Evolutionary conservation across 768 basidiomycete genomes (phyloP), one percentile per base, ranked within the genome.

Genomic region (Tephrocybe sp.): DNA sequence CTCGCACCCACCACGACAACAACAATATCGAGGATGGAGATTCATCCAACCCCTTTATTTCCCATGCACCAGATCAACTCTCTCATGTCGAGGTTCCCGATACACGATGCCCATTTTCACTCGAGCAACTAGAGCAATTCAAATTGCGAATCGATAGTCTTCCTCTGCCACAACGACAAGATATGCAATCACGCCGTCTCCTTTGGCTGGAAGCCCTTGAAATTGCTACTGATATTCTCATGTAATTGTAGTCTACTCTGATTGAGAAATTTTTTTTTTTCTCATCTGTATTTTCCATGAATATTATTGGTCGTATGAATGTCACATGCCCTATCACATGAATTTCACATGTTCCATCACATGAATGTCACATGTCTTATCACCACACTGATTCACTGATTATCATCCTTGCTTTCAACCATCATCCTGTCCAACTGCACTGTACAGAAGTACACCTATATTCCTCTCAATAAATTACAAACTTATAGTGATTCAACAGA

Each of bases 1-100:
- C 55, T 10, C 45, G 41, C 11, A 25, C 34, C 4, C 53, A 63
- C 40, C 59, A 61, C 39, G 12, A 51, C 30, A 30, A 31, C 0
- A 12, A 49, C 45, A 62, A 62, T 41, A 22, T 12, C 25, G n/a
- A 25, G 36, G 47, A 49, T 18, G 23, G 23, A 12, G 16, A 49
- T 13, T 1, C n/a, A 2, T 2, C 16, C 0, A n/a, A 49, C 29
- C 38, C 47, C 6, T 49, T 49, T 22, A 3, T 30, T 12, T 12
- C 29, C 12, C 29, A 30, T 12, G 7, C 6, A 30, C 29, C 29
- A 6, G 29, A 30, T 12, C 6, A 6, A 7, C 6, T 43, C 5
- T 43, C 42, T 8, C 42, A 43, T 31, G 15, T 43, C 13, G 42
- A 43, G 10, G 42, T 43, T 1, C 16, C 27, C 16, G 29, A 43